A percentile compares a stretch with the other conserved stretches of the same genome.
Conservation (phyloP, 306 rosid species). For the Cercis canadensis region DNA sequence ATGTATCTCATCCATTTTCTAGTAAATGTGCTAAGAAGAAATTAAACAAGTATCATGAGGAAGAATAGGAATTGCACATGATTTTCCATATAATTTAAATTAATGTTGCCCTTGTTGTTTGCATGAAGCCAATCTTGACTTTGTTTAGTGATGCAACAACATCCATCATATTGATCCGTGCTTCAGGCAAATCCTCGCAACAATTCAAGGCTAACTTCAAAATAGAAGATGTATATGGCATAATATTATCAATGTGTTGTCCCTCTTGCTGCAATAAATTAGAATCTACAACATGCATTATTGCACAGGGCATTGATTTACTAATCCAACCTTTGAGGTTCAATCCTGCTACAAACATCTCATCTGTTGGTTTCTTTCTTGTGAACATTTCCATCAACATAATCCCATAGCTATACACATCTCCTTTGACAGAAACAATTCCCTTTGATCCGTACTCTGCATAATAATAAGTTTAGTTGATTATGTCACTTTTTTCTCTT, state of each 20-base stretch:
- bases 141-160: no score
- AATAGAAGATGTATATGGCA: neutral
- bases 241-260: neutral
- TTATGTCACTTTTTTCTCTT: no score
- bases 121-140: no score
- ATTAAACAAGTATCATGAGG: no score
- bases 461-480: no score
- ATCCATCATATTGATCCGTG: no score
- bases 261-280: neutral
- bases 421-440: slow-evolving; percentile 24
- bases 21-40: no score
- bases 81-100: no score
- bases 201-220: slow-evolving; percentile 28
- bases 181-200: slow-evolving; percentile 14
- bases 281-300: neutral
- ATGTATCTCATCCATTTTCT: no score
- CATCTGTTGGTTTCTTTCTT: slow-evolving; percentile 27
- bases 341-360: slow-evolving; percentile 20
- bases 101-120: no score
- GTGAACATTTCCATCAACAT: slow-evolving; percentile 29
- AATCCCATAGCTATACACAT: slow-evolving; percentile 20
- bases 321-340: slow-evolving; percentile 20
- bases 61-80: no score
- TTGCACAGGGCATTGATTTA: neutral
- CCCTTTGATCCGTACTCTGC: slow-evolving; percentile 17